These are phyloP conservation scores for Plasmodium blacklocki DNA, from an alignment of 169 alveolate genomes.

Conservation along the genomic window DNA sequence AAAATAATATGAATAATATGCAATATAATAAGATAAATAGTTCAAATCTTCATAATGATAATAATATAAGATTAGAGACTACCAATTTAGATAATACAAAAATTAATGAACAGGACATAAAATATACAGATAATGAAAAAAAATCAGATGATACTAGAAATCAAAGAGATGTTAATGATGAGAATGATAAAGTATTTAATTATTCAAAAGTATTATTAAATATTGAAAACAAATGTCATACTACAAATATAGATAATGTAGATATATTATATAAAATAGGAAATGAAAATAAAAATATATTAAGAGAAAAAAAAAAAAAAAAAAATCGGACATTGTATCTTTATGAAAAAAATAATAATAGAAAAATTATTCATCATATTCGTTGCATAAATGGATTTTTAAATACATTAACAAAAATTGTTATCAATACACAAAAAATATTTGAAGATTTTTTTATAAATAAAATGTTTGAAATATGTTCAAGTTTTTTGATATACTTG, in stretches of 20 bases:
- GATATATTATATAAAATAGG: conserved; percentile 19
- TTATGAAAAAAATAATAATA: conserved; percentile 34
- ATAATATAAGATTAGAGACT: conserved; percentile 1
- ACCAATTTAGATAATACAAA: not conserved
- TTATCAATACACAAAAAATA: conserved; percentile 30
- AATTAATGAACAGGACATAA: not conserved
- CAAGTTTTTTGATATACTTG: conserved; percentile 65
- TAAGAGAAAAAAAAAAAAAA: conserved; percentile 24
- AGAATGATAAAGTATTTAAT: not conserved
- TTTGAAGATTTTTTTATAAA: conserved; percentile 63
- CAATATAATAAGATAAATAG: not conserved
- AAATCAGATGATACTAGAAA: not conserved
- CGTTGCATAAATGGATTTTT: conserved; percentile 63
- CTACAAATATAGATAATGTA: not conserved
- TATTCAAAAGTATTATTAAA: not conserved
- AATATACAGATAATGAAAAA: not conserved
- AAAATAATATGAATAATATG: not conserved
- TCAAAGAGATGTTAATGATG: not conserved
- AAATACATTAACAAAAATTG: conserved; percentile 43
- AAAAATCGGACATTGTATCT: conserved; percentile 26
- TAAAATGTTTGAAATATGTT: conserved; percentile 71
- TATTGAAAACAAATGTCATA: not conserved
- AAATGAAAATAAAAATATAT: conserved; percentile 33
- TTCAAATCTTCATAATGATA: not conserved
- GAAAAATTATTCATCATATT: conserved; percentile 30